These are phyloP conservation scores for Pseudocercospora macadamiae DNA, from an alignment of 2,329 filamentous ascomycete species.

Conservation along the genomic window DNA sequence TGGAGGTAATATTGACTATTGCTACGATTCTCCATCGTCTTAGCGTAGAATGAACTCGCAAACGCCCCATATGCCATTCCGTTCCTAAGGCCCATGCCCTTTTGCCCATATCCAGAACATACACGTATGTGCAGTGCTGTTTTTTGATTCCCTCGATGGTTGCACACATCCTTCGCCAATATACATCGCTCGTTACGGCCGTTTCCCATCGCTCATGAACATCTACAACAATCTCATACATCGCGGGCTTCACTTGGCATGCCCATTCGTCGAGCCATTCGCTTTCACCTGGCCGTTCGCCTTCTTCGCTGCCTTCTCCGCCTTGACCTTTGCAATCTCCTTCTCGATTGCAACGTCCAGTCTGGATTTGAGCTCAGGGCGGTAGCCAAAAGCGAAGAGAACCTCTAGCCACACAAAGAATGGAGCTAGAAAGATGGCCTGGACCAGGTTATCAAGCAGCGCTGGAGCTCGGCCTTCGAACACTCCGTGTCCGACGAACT, in stretches of 20 bases:
- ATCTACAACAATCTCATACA: neutral
- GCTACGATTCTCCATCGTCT: neutral
- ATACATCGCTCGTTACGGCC: neutral
- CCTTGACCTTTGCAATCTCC: conserved; percentile 75
- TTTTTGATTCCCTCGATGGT: neutral
- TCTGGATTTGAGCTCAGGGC: conserved; percentile 80
- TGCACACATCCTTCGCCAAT: neutral
- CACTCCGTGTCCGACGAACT: conserved; percentile 88
- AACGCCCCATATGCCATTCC: too few species aligned
- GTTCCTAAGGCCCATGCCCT: too few species aligned
- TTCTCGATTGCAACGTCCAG: conserved; percentile 74
- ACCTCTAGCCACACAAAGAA: conserved; percentile 98
- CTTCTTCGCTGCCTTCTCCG: conserved; percentile 54
- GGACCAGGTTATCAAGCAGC: conserved; percentile 85
- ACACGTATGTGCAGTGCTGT: too few species aligned
- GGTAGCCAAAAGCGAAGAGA: conserved; percentile 87
- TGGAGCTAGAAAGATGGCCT: conserved; percentile 89
- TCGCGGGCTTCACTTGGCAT: conserved; percentile 24
- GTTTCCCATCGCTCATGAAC: conserved; percentile 3
- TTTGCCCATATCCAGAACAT: too few species aligned
- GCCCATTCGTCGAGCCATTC: conserved; percentile 31
- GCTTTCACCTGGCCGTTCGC: conserved; percentile 23
- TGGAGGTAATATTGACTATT: conserved; percentile 2
- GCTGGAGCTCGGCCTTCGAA: conserved; percentile 90
- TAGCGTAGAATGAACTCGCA: too few species aligned